phyloP scores from a whole-genome alignment of 148 eudicot species.

The Amaranthus palmeri region DNA sequence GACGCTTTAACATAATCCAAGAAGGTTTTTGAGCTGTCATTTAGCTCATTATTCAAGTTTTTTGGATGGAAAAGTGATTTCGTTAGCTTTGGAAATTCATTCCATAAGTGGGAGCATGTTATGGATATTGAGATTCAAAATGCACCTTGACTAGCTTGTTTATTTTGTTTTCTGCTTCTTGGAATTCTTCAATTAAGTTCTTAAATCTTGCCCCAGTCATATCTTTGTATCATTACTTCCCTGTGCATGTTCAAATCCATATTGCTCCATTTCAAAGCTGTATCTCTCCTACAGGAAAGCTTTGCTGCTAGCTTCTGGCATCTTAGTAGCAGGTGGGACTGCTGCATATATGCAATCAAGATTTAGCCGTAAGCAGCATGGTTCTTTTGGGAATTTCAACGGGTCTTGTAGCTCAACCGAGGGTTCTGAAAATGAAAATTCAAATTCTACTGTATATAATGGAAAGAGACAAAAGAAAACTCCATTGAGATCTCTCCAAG shows the following conservation, averaged over 20 bases:
- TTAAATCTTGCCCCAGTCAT: neutral
- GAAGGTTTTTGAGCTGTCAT: neutral
- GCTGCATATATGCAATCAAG: conserved; percentile 78
- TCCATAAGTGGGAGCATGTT: neutral
- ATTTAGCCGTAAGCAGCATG: conserved; percentile 34
- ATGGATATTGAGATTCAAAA: neutral
- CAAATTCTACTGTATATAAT: conserved; percentile 37
- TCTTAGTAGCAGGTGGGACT: conserved; percentile 78
- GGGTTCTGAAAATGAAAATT: conserved; percentile 32
- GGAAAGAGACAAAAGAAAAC: conserved; percentile 67
- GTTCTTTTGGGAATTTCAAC: conserved; percentile 43
- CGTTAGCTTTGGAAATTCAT: neutral
- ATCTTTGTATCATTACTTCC: neutral
- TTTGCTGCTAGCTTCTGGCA: conserved; percentile 70
- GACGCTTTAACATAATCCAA: conserved; percentile 1
- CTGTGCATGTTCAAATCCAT: neutral
- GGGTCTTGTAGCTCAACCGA: conserved; percentile 40
- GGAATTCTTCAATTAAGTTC: neutral
- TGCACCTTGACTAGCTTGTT: neutral
- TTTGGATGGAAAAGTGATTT: neutral
- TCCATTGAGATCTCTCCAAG: conserved; percentile 76
- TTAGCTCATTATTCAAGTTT: neutral
- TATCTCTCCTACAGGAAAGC: conserved; percentile 53
- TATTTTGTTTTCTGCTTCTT: neutral
- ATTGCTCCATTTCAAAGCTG: neutral